Evolutionary conservation across 192 early-diverging fungal genomes (phyloP), one percentile per base, ranked within the genome.

Genomic region (Phlyctochytrium bullatum): DNA sequence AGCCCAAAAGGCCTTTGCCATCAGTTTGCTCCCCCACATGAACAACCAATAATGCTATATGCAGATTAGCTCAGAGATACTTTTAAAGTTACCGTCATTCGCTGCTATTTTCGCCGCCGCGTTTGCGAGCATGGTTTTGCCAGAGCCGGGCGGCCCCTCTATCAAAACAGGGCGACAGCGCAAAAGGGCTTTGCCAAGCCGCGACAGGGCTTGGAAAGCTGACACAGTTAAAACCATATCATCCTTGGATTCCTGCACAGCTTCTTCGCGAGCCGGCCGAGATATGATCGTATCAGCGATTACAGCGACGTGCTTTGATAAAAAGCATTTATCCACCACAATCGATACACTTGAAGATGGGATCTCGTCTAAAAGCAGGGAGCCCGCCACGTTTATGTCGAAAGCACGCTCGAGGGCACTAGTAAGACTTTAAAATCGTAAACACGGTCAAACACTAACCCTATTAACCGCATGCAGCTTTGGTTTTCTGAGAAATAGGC

Each of bases 21-120:
- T 98, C 96, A 20, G 96, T 94, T 69, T 93, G 93, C 83, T 96
- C 94, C 59, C 95, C 94, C 63, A 99, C 77, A 74, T 98, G 97
- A 52, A 98, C 89, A 68, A 93, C 94, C 34, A 98, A 80, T 2
- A 97, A 81, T 68, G 90, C 89, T 84, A 60, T 24, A 29, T 32
- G 35, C 28, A 16, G 3, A 83, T 69, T 89, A 85, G 79, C 62
- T 30, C 16, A 25, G 30, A 63, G 47, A 50, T 47, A 51, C 12
- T 16, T 31, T n/a, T 0, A 30, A 47, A 28, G 28, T 24, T 61
- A 69, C 62, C 56, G 57, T 62, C 62, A 40, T 70, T 52, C 1
- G 92, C 91, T n/a, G 87, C 85, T 60, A 88, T 79, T 65, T 71
- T 71, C 0, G 92, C 93, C 14, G 94, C 79, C 77, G 96, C 92